phyloP scores from a whole-genome alignment of 2,329 filamentous ascomycete species.

The Sphaerulina populicola region DNA sequence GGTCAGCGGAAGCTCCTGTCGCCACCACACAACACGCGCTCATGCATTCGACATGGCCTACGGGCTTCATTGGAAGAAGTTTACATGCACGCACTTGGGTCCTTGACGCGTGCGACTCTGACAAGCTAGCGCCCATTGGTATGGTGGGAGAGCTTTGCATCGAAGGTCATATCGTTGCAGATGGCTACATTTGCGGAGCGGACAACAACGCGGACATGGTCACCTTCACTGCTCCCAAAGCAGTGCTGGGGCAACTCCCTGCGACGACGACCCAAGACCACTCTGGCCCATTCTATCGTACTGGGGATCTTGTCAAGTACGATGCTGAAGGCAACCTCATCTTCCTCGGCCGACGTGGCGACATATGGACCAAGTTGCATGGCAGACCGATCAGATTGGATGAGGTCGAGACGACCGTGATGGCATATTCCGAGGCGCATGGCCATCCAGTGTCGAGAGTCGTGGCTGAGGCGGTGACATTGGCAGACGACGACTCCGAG shows the following conservation, averaged over 20 bases:
- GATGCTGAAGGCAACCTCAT: conserved; percentile 16
- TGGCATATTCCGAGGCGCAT: neutral
- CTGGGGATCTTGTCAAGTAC: conserved; percentile 34
- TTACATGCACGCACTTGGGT: neutral
- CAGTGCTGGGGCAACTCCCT: neutral
- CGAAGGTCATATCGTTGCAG: conserved; percentile 39
- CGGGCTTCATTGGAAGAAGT: neutral
- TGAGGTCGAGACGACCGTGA: conserved; percentile 49
- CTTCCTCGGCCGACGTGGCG: conserved; percentile 62
- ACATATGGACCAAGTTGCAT: conserved; percentile 63
- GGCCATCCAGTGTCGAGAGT: neutral
- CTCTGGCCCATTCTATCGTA: conserved; percentile 5
- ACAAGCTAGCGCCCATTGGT: conserved; percentile 9
- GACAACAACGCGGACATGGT: conserved; percentile 29
- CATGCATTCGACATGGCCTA: neutral
- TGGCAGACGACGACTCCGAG: neutral
- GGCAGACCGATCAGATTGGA: conserved; percentile 68
- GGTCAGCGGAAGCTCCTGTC: conserved; percentile 34
- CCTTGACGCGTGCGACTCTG: neutral
- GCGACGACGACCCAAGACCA: too few species aligned
- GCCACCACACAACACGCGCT: conserved; percentile 3
- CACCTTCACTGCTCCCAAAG: neutral
- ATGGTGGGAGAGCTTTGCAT: conserved; percentile 38
- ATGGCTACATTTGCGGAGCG: conserved; percentile 35
- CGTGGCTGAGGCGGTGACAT: neutral